Conservation (phyloP, 225 moss, liverwort and hornwort species). For the Physcomitrium patens region DNA sequence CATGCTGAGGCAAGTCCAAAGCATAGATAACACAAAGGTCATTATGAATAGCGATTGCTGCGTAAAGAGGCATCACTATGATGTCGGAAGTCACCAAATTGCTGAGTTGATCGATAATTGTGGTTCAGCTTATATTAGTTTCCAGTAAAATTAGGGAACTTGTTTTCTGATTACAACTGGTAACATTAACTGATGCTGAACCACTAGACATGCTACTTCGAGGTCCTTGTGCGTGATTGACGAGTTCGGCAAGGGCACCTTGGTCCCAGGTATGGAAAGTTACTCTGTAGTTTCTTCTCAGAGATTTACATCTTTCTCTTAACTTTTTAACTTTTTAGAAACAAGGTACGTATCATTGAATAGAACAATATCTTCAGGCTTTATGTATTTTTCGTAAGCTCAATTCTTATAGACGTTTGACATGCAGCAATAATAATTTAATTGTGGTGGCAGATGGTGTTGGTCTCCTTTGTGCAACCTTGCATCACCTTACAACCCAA, state of each 20-base stretch:
- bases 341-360: neutral
- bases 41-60: neutral
- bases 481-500: conserved; percentile 58
- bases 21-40: neutral
- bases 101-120: conserved; percentile 21
- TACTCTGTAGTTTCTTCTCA: neutral
- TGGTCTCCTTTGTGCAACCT: conserved; percentile 87
- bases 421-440: conserved; percentile 19
- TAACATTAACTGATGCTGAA: conserved; percentile 26
- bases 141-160: conserved; percentile 20
- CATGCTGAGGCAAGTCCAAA: conserved; percentile 69
- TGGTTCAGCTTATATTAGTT: conserved; percentile 19
- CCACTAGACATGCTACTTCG: conserved; percentile 76
- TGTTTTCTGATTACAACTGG: conserved; percentile 1
- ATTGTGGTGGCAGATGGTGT: conserved; percentile 75
- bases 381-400: neutral
- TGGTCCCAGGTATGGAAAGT: conserved; percentile 63
- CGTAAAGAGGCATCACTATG: neutral
- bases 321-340: neutral
- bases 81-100: neutral
- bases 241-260: conserved; percentile 97
- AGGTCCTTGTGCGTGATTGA: conserved; percentile 92
- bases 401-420: conserved; percentile 7
- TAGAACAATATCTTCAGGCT: neutral
- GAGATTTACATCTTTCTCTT: conserved; percentile 1